These are phyloP conservation scores for Coniella vitis DNA, from an alignment of 2,329 filamentous ascomycete genomes.

Conservation along the genomic window DNA sequence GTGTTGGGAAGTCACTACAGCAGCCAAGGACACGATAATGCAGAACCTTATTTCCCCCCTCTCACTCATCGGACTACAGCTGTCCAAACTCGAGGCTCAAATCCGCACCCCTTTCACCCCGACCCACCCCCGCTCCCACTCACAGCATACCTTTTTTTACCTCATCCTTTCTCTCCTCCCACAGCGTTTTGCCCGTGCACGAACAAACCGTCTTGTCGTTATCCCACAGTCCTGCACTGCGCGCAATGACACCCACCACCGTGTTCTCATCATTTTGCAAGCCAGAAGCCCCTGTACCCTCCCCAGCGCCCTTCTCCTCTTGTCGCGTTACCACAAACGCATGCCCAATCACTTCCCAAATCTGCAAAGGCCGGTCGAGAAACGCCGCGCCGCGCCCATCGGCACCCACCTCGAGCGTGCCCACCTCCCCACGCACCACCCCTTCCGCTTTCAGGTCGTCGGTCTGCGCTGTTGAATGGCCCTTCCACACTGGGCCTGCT, in stretches of 20 bases:
- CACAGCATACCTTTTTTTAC: constrained; percentile 84
- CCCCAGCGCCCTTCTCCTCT: constrained; percentile 51
- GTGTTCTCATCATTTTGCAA: constrained; percentile 75
- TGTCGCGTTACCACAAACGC: constrained; percentile 77
- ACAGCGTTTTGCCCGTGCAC: constrained; percentile 95
- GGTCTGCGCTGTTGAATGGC: constrained; percentile 27
- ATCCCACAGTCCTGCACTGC: constrained; percentile 97
- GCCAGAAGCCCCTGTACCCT: constrained; percentile 42
- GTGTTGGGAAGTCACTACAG: too few relatives aligned
- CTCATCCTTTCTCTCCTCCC: constrained; percentile 93
- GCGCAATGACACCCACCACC: constrained; percentile 85
- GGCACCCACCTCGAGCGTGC: constrained; percentile 66
- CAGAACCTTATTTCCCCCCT: too few relatives aligned
- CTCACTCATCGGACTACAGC: too few relatives aligned
- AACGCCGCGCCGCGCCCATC: constrained; percentile 75
- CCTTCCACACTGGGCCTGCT: constrained; percentile 75
- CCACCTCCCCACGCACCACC: constrained; percentile 62
- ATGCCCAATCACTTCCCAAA: constrained; percentile 95
- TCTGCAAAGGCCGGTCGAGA: constrained; percentile 71
- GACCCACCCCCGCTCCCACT: constrained; percentile 21
- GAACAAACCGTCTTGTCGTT: constrained; percentile 98
- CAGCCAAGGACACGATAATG: too few relatives aligned
- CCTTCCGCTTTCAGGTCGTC: constrained; percentile 37
- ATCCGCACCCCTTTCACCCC: too few relatives aligned
- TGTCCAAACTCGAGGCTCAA: not conserved